These are phyloP conservation scores for Kazachstania taianensis DNA, from an alignment of 805 yeast species.

Conservation along the genomic window DNA sequence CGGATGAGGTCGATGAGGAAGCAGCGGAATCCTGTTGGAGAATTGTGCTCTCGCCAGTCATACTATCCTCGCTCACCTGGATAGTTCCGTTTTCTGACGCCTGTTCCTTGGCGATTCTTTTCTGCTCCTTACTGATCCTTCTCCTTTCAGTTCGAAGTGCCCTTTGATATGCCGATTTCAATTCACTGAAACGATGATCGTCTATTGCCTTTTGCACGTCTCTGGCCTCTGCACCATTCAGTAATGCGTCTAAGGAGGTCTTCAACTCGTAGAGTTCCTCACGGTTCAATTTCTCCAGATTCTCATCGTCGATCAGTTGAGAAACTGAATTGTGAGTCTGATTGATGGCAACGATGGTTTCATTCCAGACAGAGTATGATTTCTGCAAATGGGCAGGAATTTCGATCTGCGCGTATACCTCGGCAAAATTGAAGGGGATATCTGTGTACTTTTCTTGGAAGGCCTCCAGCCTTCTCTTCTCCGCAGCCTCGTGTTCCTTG, in stretches of 20 bases:
- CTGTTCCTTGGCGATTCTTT: constrained; percentile 2
- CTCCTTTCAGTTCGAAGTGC: constrained; percentile 20
- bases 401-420: constrained; percentile 39
- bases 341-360: constrained; percentile 9
- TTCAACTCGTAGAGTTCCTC: constrained; percentile 28
- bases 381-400: constrained; percentile 15
- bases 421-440: constrained; percentile 40
- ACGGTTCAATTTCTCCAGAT: constrained; percentile 14
- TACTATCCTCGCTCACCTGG: no score
- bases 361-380: constrained; percentile 8
- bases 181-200: constrained; percentile 26
- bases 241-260: constrained; percentile 17
- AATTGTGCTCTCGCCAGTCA: no score
- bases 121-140: constrained; percentile 14
- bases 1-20: background rate
- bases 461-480: constrained; percentile 37
- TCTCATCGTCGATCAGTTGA: constrained; percentile 20
- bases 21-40: no score
- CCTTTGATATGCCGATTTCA: constrained; percentile 19
- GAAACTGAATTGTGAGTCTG: constrained; percentile 10
- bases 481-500: constrained; percentile 35
- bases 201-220: constrained; percentile 14
- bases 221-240: constrained; percentile 12
- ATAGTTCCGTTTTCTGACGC: background rate
- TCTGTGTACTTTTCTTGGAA: constrained; percentile 36